Base-by-base conservation (phyloP, 306 rosid species). In the Pueraria montana region DNA sequence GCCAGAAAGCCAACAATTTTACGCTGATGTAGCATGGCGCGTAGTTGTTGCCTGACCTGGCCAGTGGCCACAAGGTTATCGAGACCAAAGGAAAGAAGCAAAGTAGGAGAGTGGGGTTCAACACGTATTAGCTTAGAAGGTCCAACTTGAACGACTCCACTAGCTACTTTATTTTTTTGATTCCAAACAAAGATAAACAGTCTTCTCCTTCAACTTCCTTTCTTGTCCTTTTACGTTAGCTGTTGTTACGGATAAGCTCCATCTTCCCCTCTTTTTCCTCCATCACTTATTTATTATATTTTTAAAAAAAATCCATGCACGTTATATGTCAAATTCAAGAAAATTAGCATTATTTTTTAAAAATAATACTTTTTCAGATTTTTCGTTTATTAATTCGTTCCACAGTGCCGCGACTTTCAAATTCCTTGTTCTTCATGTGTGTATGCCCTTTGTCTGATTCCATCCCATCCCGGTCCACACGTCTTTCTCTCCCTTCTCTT, bases 381-480 rank as follows among this genome's bases (percentile, higher is more conserved):
- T 72, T 10, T 12, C n/a, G 11, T 76, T 59, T 42, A 17, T 5
- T 24, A 62, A 45, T 24, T 52, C 10, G 26, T 61, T 65, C 80
- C 74, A 65, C 56, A 58, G 82, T 42, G 66, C 84, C 56, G 84
- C 62, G 80, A 74, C 67, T 76, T 83, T 82, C 78, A 87, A 89
- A 84, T 62, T 76, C 86, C 58, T 80, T 87, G 55, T 83, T 63
- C 82, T 59, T 76, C 45, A 16, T 50, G 16, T 78, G 55, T 71
- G 10, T 4, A 8, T 56, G 71, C 24, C 64, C 32, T 45, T 23
- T 56, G 66, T 65, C 79, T 45, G 21, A 53, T 24, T 76, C 82
- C 16, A 0, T 23, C 66, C 72, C 49, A 68, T 45, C 40, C 79
- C 74, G 18, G 87, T 90, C 93, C 93, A 94, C 97, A 90, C 98